Percentiles rank a stretch among this genome's conserved stretches.
These are phyloP conservation scores for Myriosclerotinia curreyana DNA, from an alignment of 2,329 filamentous ascomycete species.

Conservation along the genomic window DNA sequence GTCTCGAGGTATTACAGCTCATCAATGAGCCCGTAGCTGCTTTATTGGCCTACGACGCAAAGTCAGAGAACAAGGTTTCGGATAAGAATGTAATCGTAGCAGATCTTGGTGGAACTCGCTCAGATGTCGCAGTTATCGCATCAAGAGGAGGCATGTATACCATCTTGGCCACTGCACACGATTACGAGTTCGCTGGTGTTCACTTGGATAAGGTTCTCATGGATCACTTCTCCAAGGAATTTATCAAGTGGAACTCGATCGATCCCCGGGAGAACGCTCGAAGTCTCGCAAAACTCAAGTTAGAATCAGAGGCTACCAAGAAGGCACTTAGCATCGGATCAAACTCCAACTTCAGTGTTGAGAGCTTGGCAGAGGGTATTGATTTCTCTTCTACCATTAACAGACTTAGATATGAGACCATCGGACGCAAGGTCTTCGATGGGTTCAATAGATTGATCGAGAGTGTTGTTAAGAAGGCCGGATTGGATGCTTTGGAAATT, in stretches of 20 bases:
- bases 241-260: conserved; percentile 85
- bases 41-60: conserved; percentile 85
- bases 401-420: conserved; percentile 86
- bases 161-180: conserved; percentile 86
- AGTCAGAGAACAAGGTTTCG: conserved; percentile 66
- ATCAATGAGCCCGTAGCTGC: conserved; percentile 89
- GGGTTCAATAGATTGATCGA: conserved; percentile 85
- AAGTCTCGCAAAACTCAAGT: conserved; percentile 85
- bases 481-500: conserved; percentile 85
- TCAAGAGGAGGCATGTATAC: conserved; percentile 96
- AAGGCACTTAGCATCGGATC: conserved; percentile 85
- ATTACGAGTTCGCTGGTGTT: conserved; percentile 87
- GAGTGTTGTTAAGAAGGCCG: conserved; percentile 85
- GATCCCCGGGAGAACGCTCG: conserved; percentile 81
- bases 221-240: conserved; percentile 98
- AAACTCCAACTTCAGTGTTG: conserved; percentile 88
- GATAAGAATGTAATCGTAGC: conserved; percentile 93
- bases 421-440: conserved; percentile 80
- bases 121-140: conserved; percentile 85
- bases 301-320: conserved; percentile 88
- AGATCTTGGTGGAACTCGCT: conserved; percentile 88
- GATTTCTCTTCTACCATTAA: conserved; percentile 94
- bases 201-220: conserved; percentile 87
- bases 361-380: conserved; percentile 82
- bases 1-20: conserved; percentile 85